Evolutionary conservation across 768 basidiomycete genomes (phyloP).

Genomic region (Mycena latifolia): DNA sequence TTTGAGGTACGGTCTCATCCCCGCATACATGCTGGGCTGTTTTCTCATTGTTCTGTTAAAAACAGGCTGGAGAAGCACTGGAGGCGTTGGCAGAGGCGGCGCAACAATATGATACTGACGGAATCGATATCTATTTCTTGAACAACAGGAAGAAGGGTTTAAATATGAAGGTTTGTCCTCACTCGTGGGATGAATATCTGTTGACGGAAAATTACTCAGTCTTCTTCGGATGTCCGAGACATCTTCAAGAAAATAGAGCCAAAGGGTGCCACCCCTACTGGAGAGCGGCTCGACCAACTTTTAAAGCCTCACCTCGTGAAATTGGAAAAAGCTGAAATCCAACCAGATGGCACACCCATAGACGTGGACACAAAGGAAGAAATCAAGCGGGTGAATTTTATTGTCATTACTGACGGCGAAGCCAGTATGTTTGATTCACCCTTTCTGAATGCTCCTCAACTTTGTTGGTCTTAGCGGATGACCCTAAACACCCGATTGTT

Average conservation of each 20-base stretch:
- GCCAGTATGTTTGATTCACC: slow-evolving; percentile 59
- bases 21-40: background rate
- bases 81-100: slow-evolving; percentile 61
- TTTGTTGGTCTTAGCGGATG: slow-evolving; percentile 55
- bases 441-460: background rate
- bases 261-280: slow-evolving; percentile 59
- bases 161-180: slow-evolving; percentile 52
- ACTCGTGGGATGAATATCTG: background rate
- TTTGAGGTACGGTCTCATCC: slow-evolving; percentile 52
- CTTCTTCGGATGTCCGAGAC: slow-evolving; percentile 46
- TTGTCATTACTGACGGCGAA: slow-evolving; percentile 73
- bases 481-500: slow-evolving; percentile 61
- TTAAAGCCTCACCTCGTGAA: slow-evolving; percentile 42
- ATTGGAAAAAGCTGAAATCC: slow-evolving; percentile 44
- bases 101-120: slow-evolving; percentile 63
- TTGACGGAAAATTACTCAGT: slow-evolving; percentile 43
- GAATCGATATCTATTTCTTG: slow-evolving; percentile 74
- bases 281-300: slow-evolving; percentile 48
- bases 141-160: slow-evolving; percentile 51
- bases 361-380: slow-evolving; percentile 38
- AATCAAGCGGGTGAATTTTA: slow-evolving; percentile 69
- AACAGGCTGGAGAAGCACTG: slow-evolving; percentile 62
- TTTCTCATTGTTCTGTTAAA: background rate
- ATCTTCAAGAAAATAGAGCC: slow-evolving; percentile 61
- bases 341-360: slow-evolving; percentile 29